Base-by-base conservation (phyloP, 2,329 filamentous ascomycete genomes). In the Fusarium sp. region DNA sequence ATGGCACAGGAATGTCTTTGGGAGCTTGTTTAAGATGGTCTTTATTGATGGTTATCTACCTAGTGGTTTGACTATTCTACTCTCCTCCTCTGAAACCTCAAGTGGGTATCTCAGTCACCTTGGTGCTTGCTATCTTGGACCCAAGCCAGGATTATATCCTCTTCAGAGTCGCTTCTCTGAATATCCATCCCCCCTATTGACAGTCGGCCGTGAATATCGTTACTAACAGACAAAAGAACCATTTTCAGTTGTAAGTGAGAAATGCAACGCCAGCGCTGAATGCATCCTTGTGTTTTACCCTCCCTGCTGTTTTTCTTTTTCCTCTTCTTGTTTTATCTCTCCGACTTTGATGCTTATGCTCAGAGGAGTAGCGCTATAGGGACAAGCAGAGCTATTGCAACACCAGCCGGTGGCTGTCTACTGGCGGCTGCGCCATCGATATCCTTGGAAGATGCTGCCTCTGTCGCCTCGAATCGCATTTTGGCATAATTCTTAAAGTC, bases 341-440 rank as follows among this genome's bases (percentile, higher is more conserved):
- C 29, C 41, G 1, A 25, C 45, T n/a, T 21, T 21, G 14, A 6
- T 48, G 31, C 14, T 15, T 37, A 35, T 19, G 27, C 27, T 47
- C 45, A 65, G 21, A 65, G 21, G 19, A 65, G 29, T 14, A 67
- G 35, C 35, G 45, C 63, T n/a, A 66, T 49, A 6, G 63, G 56
- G 19, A 66, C 17, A 13, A 66, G 46, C 3, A 66, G 6, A 25
- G 41, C 60, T 25, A 66, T 27, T 17, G 27, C 56, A 14, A 23
- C 42, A 13, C 46, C 48, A 10, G 43, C 47, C 29, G 51, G 44
- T 31, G 62, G 59, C 9, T 21, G 27, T 39, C 50, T 41, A 14
- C 23, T 42, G 36, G 29, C 32, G 23, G 56, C 63, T 1, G 46
- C 56, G 8, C 57, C 49, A n/a, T 44, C 49, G 4, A 27, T 25